Conservation (phyloP, 1,284 basidiomycete species). For the Stygiomarasmius scandens region DNA sequence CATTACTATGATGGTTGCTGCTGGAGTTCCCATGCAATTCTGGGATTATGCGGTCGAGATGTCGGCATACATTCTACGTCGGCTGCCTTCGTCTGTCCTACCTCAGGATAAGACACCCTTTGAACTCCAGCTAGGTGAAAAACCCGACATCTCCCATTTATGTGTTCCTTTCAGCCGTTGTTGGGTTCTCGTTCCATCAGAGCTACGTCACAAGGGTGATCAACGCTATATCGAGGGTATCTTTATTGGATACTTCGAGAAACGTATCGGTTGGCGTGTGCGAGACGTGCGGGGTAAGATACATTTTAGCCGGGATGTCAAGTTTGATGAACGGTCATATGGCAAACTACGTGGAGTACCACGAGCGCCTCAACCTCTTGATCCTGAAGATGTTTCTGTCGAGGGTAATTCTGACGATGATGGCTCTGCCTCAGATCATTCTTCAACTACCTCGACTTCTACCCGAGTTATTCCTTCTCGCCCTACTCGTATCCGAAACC, state of each 20-base stretch:
- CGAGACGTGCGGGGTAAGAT: constrained; percentile 6
- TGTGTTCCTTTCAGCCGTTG: constrained; percentile 29
- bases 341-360: not conserved
- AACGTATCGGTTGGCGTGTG: constrained; percentile 5
- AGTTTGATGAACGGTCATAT: constrained; percentile 9
- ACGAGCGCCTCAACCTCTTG: not conserved
- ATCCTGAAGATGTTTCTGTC: too few species aligned
- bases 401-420: not conserved
- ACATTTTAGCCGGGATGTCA: constrained; percentile 1
- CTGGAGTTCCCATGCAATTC: constrained; percentile 25
- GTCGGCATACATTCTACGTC: constrained; percentile 22
- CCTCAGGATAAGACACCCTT: constrained; percentile 28
- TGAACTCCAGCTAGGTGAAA: too few species aligned
- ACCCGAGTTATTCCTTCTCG: too few species aligned
- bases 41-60: constrained; percentile 27
- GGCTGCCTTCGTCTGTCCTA: constrained; percentile 28
- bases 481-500: too few species aligned
- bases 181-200: constrained; percentile 21
- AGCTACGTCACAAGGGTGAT: constrained; percentile 24
- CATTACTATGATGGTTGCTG: constrained; percentile 27
- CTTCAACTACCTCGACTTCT: too few species aligned
- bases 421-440: too few species aligned
- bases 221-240: constrained; percentile 1
- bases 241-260: constrained; percentile 14
- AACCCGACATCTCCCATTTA: too few species aligned